These are phyloP conservation scores for Ephemerocybe angulata DNA, from an alignment of 768 basidiomycete genomes.

Conservation along the genomic window DNA sequence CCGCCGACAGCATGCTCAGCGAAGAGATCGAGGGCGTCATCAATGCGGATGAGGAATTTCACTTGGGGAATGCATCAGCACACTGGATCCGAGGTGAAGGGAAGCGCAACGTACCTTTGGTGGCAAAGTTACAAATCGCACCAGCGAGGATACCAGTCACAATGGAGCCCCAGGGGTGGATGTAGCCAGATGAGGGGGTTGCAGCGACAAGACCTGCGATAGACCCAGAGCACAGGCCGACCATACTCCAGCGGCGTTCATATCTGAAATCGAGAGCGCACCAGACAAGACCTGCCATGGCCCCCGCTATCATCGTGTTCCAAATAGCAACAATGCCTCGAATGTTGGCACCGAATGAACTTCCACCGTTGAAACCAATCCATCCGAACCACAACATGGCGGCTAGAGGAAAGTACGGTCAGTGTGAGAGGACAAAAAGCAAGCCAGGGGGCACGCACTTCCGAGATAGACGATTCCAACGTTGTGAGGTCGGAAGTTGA, in stretches of 20 bases:
- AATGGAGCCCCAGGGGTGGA: constrained; percentile 74
- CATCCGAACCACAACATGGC: constrained; percentile 87
- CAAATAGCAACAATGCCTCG: constrained; percentile 82
- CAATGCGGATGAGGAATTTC: constrained; percentile 65
- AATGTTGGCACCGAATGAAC: constrained; percentile 83
- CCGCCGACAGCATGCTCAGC: constrained; percentile 89
- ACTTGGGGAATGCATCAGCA: constrained; percentile 36
- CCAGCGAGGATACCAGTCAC: constrained; percentile 74
- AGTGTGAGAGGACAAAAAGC: neutral
- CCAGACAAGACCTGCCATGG: constrained; percentile 82
- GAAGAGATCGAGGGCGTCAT: constrained; percentile 90
- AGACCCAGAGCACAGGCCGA: constrained; percentile 91
- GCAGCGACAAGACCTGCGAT: constrained; percentile 87
- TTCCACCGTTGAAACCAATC: constrained; percentile 90
- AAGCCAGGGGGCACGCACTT: constrained; percentile 33
- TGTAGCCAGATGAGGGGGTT: constrained; percentile 81
- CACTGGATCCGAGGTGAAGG: neutral
- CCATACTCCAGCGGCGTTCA: constrained; percentile 82
- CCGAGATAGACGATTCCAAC: constrained; percentile 80
- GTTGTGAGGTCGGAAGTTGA: constrained; percentile 86
- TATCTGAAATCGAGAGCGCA: constrained; percentile 75
- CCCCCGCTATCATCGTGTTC: constrained; percentile 86
- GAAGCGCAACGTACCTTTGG: constrained; percentile 53
- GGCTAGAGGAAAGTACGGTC: constrained; percentile 27
- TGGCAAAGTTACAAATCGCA: constrained; percentile 76